Conservation (phyloP, 2,329 filamentous ascomycete genomes). For the Aspergillus flavus region DNA sequence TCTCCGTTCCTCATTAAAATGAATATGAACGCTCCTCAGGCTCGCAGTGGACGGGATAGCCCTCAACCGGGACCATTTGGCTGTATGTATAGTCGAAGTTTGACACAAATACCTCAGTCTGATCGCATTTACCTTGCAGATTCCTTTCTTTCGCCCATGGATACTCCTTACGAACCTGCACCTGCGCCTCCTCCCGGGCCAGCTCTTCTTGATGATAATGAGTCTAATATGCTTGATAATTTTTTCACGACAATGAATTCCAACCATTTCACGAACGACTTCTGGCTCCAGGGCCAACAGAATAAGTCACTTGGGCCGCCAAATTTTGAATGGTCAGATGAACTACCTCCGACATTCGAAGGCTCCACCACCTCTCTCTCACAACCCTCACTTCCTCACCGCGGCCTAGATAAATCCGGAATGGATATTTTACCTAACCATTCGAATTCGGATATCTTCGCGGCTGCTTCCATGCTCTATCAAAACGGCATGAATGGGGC, state of each 20-base stretch:
- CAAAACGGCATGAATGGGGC: constrained; percentile 36
- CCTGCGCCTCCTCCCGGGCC: constrained; percentile 67
- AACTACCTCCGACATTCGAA: constrained; percentile 66
- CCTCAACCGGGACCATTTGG: constrained; percentile 65
- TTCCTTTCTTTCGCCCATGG: constrained; percentile 37
- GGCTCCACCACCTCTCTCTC: constrained; percentile 67
- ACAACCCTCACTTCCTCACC: constrained; percentile 47
- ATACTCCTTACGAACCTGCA: constrained; percentile 49
- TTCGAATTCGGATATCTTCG: constrained; percentile 56
- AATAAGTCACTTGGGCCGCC: constrained; percentile 31
- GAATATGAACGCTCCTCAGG: constrained; percentile 36
- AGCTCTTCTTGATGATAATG: constrained; percentile 64
- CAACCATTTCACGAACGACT: constrained; percentile 41
- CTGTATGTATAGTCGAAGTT: constrained; percentile 55
- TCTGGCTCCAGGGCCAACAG: constrained; percentile 36
- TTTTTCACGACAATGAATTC: constrained; percentile 48
- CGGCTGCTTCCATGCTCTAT: constrained; percentile 56
- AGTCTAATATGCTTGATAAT: constrained; percentile 58
- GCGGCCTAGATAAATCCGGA: constrained; percentile 28
- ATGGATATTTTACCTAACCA: constrained; percentile 28
- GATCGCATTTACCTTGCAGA: constrained; percentile 25
- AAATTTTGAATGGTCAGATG: constrained; percentile 45
- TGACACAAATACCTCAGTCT: constrained; percentile 10
- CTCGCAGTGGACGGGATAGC: constrained; percentile 48
- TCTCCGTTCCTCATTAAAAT: constrained; percentile 23